Evolutionary conservation across 2,329 filamentous ascomycete species (phyloP).

Genomic region (Phymatotrichopsis omnivora): DNA sequence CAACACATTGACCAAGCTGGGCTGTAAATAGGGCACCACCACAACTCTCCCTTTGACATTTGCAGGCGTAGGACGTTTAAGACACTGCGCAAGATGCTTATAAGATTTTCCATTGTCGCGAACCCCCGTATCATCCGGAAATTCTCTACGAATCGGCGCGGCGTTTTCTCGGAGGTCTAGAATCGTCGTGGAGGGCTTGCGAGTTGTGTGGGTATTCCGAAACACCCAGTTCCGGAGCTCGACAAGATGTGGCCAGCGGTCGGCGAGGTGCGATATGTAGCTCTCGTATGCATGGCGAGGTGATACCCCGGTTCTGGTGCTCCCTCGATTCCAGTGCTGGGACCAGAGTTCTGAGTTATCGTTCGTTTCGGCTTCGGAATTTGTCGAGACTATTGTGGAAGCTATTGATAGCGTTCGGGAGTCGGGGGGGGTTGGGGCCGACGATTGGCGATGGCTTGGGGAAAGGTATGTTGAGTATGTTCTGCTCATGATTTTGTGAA

Average conservation of each 20-base stretch:
- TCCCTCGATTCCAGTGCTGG: neutral
- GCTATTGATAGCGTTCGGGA: neutral
- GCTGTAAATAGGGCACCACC: constrained; percentile 1
- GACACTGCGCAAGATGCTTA: constrained; percentile 3
- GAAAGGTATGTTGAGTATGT: neutral
- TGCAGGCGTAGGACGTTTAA: constrained; percentile 1
- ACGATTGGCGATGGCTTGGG: too few species aligned
- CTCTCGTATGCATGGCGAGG: neutral
- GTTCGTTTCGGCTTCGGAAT: neutral
- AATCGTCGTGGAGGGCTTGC: neutral
- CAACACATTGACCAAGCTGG: neutral
- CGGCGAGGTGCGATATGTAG: neutral
- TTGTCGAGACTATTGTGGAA: neutral
- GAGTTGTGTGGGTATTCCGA: neutral
- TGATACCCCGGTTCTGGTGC: neutral
- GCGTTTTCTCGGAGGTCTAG: neutral
- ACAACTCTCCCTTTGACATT: neutral
- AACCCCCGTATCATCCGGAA: neutral
- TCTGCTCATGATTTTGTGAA: too few species aligned
- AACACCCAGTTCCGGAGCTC: constrained; percentile 1
- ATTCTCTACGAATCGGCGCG: neutral
- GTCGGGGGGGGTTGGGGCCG: too few species aligned
- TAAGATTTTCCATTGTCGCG: constrained; percentile 2
- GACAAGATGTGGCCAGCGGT: neutral
- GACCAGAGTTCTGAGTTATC: too few species aligned